These are phyloP conservation scores for Diplodia scrobiculata DNA, from an alignment of 2,329 filamentous ascomycete genomes.

Conservation along the genomic window DNA sequence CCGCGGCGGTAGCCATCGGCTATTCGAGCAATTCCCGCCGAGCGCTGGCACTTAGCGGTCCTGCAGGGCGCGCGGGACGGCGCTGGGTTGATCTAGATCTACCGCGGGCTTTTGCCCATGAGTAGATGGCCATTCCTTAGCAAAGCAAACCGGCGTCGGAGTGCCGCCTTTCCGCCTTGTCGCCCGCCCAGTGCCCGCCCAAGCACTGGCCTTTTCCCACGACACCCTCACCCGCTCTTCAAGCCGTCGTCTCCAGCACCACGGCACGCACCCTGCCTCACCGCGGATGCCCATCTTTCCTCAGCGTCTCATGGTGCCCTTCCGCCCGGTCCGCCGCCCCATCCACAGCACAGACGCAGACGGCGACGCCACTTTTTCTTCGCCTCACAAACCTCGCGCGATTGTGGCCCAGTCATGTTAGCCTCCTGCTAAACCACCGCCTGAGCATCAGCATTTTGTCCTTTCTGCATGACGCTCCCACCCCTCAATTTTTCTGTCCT, in stretches of 20 bases:
- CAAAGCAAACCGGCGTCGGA: not conserved
- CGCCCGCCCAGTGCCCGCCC: not conserved
- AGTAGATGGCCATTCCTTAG: not conserved
- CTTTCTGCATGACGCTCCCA: not conserved
- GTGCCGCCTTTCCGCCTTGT: not conserved
- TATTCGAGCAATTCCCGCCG: not conserved
- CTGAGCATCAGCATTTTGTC: not conserved
- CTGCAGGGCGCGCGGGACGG: constrained; percentile 15
- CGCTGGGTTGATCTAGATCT: constrained; percentile 2
- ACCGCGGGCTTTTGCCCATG: not conserved
- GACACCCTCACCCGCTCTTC: not conserved
- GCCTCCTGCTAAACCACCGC: not conserved
- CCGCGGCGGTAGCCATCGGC: not conserved
- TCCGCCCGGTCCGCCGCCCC: constrained; percentile 19
- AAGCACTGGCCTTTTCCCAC: constrained; percentile 2
- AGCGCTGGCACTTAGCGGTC: not conserved
- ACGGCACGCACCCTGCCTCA: not conserved
- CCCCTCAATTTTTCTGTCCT: not conserved
- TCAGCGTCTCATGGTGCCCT: not conserved
- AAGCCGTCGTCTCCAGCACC: not conserved
- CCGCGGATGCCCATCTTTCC: constrained; percentile 9
- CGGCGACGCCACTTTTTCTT: not conserved
- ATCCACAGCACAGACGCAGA: not conserved
- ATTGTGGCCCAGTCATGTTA: not conserved
- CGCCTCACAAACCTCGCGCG: not conserved